Evolutionary conservation across 352 stramenopile genomes (phyloP).

Genomic region (Pythium aphanidermatum): DNA sequence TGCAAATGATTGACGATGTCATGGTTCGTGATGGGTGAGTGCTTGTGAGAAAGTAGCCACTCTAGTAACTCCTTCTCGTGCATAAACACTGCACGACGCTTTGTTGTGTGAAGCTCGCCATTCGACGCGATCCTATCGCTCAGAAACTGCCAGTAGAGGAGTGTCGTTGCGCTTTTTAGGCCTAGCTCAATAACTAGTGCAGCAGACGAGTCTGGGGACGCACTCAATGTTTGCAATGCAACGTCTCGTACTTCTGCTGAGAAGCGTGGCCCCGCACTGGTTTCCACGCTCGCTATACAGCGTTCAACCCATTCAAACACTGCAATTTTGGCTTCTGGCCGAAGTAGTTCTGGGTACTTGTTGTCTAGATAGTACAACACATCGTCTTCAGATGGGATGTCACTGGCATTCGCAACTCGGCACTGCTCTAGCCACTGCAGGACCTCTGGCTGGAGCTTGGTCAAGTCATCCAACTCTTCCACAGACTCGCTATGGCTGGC

Average conservation of each 20-base stretch:
- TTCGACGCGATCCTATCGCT: slow-evolving; percentile 20
- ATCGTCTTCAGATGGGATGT: slow-evolving; percentile 31
- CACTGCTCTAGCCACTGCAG: slow-evolving; percentile 40
- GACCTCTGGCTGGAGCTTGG: slow-evolving; percentile 43
- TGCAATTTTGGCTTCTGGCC: slow-evolving; percentile 26
- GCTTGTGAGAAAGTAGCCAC: slow-evolving; percentile 41
- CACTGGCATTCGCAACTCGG: slow-evolving; percentile 23
- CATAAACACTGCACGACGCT: slow-evolving; percentile 16
- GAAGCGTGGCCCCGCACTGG: slow-evolving; percentile 19
- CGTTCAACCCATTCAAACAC: slow-evolving; percentile 55
- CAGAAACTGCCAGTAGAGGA: slow-evolving; percentile 59
- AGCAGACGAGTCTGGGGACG: slow-evolving; percentile 11
- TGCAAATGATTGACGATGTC: slow-evolving; percentile 58
- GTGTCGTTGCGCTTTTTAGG: slow-evolving; percentile 51
- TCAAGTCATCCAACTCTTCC: slow-evolving; percentile 14
- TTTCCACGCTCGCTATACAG: slow-evolving; percentile 30
- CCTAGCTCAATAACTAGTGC: slow-evolving; percentile 35
- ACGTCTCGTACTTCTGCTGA: slow-evolving; percentile 23
- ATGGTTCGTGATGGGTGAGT: slow-evolving; percentile 45
- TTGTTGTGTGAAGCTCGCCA: neutral
- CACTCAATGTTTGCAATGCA: slow-evolving; percentile 9
- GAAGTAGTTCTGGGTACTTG: slow-evolving; percentile 47
- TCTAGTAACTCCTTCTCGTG: slow-evolving; percentile 40
- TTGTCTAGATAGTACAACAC: slow-evolving; percentile 64
- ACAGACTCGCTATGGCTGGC: neutral